These are phyloP conservation scores for Gossypium mustelinum DNA, from an alignment of 345 rosid genomes.

Conservation along the genomic window DNA sequence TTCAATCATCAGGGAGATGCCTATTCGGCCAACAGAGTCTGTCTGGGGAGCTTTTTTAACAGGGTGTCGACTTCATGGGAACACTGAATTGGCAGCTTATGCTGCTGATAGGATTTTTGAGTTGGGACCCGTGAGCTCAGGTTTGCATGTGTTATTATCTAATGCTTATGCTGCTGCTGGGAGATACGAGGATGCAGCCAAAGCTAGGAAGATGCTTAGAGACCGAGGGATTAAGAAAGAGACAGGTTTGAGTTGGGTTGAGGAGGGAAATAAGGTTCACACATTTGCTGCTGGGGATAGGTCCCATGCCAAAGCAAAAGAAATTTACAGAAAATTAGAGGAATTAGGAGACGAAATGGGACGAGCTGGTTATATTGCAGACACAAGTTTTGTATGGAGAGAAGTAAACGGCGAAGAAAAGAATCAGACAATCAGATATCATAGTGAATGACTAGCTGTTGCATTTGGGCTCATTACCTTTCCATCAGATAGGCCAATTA, in stretches of 20 bases:
- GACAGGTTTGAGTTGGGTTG: slow-evolving; percentile 91
- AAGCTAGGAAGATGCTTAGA: slow-evolving; percentile 69
- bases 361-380: slow-evolving; percentile 76
- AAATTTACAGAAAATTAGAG: slow-evolving; percentile 70
- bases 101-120: slow-evolving; percentile 73
- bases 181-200: slow-evolving; percentile 81
- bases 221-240: slow-evolving; percentile 83
- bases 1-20: slow-evolving; percentile 50
- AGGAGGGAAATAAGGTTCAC: slow-evolving; percentile 80
- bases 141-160: slow-evolving; percentile 61
- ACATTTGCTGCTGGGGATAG: slow-evolving; percentile 80
- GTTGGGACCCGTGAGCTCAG: slow-evolving; percentile 62
- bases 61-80: slow-evolving; percentile 65
- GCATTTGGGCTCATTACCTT: slow-evolving; percentile 70
- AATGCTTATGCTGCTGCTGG: slow-evolving; percentile 92
- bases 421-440: slow-evolving; percentile 62
- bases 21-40: slow-evolving; percentile 65
- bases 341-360: slow-evolving; percentile 79
- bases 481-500: slow-evolving; percentile 55
- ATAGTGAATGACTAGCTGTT: slow-evolving; percentile 78
- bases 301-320: slow-evolving; percentile 42
- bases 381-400: slow-evolving; percentile 71
- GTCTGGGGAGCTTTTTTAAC: slow-evolving; percentile 90
- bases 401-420: slow-evolving; percentile 72
- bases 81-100: slow-evolving; percentile 70